These are phyloP conservation scores for Polytrichum commune DNA, from an alignment of 225 moss, liverwort and hornwort genomes.

Conservation along the genomic window DNA sequence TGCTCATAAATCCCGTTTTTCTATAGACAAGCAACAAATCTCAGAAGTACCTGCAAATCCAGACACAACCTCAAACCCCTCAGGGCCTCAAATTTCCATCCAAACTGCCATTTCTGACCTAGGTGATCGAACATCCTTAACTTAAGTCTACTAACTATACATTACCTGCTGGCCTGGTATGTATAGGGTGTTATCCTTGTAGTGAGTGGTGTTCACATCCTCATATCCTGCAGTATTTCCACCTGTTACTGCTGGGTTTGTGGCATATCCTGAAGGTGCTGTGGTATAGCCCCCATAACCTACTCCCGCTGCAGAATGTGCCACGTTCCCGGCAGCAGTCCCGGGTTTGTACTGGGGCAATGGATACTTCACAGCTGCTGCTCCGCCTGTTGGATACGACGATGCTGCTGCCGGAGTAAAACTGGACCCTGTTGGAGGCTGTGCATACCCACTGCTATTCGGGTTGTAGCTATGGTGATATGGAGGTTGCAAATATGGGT, in stretches of 20 bases:
- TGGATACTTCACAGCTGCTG: conserved; percentile 65
- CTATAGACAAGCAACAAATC: conserved; percentile 1
- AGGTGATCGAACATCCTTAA: too few relatives aligned
- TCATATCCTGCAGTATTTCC: conserved; percentile 73
- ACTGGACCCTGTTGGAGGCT: conserved; percentile 56
- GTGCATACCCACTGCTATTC: conserved; percentile 67
- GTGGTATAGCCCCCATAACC: conserved; percentile 72
- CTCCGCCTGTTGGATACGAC: conserved; percentile 29
- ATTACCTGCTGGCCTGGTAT: conserved; percentile 77
- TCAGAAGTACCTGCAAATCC: too few relatives aligned
- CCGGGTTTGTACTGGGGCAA: conserved; percentile 74
- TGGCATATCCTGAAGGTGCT: conserved; percentile 55
- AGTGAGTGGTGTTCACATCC: conserved; percentile 60
- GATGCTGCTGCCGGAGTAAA: conserved; percentile 44
- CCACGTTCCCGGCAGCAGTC: conserved; percentile 52
- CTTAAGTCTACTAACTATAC: background rate
- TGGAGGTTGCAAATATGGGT: conserved; percentile 53
- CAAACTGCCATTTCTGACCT: too few relatives aligned
- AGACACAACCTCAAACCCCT: background rate
- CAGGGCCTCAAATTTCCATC: too few relatives aligned
- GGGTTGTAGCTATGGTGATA: conserved; percentile 80
- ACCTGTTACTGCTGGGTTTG: conserved; percentile 52
- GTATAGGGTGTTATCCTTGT: conserved; percentile 80
- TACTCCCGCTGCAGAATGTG: conserved; percentile 59
- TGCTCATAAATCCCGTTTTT: conserved; percentile 20